Percentiles rank a stretch among this genome's conserved stretches.
Evolutionary conservation across 2,329 filamentous ascomycete species (phyloP).

Genomic region (Beauveria australis): DNA sequence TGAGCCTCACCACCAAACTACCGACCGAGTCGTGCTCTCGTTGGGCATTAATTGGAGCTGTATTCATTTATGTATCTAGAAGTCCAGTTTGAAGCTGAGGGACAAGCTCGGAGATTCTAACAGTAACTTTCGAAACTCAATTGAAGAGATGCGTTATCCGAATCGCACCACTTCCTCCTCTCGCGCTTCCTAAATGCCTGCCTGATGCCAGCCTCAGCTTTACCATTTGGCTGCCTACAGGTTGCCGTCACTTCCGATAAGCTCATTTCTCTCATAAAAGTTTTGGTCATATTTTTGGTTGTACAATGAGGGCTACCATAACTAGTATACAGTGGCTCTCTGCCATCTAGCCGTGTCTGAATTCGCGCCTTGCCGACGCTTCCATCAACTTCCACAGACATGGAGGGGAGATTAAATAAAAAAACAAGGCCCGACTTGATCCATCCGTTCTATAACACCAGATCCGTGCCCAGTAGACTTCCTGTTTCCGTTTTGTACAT

Average conservation of each 20-base stretch:
- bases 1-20: conserved; percentile 3
- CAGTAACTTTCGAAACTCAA: neutral
- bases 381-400: conserved; percentile 8
- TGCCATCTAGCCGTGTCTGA: conserved; percentile 4
- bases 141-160: neutral
- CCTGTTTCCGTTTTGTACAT: conserved; percentile 12
- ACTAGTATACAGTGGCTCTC: conserved; percentile 24
- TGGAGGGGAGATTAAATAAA: conserved; percentile 13
- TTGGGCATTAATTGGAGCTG: neutral
- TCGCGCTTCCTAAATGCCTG: neutral
- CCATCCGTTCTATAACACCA: conserved; percentile 15
- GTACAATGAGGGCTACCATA: conserved; percentile 21
- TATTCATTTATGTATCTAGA: neutral
- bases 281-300: conserved; percentile 20
- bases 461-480: conserved; percentile 13
- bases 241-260: neutral
- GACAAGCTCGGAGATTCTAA: too few species aligned
- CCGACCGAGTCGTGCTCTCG: neutral
- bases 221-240: neutral
- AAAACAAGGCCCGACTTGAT: conserved; percentile 23
- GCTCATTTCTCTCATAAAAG: neutral
- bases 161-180: neutral
- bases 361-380: neutral
- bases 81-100: too few species aligned
- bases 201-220: neutral